Evolutionary conservation across 306 rosid genomes (phyloP).

Genomic region (Rosa lucieae): DNA sequence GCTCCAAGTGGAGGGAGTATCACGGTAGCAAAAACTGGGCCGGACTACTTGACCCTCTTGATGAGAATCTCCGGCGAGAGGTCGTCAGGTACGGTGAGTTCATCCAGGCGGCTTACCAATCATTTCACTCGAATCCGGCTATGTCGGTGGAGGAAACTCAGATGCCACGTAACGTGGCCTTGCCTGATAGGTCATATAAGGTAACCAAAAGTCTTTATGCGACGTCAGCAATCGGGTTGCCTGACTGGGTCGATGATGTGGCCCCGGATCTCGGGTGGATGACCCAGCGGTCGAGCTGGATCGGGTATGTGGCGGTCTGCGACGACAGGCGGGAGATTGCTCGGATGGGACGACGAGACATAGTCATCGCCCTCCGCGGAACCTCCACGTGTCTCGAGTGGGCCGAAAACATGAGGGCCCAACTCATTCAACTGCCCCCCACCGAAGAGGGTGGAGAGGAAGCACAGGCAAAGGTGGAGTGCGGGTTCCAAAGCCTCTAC

Average conservation of each 20-base stretch:
- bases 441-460: not conserved
- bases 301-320: slow-evolving; percentile 92
- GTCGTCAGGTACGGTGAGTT: slow-evolving; percentile 84
- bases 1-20: slow-evolving; percentile 68
- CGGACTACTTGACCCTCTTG: slow-evolving; percentile 83
- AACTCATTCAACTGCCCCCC: slow-evolving; percentile 34
- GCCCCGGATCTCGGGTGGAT: slow-evolving; percentile 97
- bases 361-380: slow-evolving; percentile 83
- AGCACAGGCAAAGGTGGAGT: slow-evolving; percentile 49
- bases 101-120: slow-evolving; percentile 79
- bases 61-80: slow-evolving; percentile 92
- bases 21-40: slow-evolving; percentile 81
- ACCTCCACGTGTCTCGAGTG: slow-evolving; percentile 95
- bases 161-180: slow-evolving; percentile 38
- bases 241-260: slow-evolving; percentile 70
- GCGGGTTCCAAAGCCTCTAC: slow-evolving; percentile 76
- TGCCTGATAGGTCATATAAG: slow-evolving; percentile 56
- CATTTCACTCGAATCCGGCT: slow-evolving; percentile 72
- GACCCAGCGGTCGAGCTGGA: slow-evolving; percentile 94
- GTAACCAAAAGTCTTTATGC: slow-evolving; percentile 88
- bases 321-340: slow-evolving; percentile 71
- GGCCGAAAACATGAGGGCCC: slow-evolving; percentile 86
- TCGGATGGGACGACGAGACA: slow-evolving; percentile 82
- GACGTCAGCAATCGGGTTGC: slow-evolving; percentile 77
- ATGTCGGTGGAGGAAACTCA: slow-evolving; percentile 59